A percentile compares a stretch with the other conserved stretches of the same genome.
Conservation (phyloP, 1,139 yeast species). For the Keqinozyma sinolaborantium region DNA sequence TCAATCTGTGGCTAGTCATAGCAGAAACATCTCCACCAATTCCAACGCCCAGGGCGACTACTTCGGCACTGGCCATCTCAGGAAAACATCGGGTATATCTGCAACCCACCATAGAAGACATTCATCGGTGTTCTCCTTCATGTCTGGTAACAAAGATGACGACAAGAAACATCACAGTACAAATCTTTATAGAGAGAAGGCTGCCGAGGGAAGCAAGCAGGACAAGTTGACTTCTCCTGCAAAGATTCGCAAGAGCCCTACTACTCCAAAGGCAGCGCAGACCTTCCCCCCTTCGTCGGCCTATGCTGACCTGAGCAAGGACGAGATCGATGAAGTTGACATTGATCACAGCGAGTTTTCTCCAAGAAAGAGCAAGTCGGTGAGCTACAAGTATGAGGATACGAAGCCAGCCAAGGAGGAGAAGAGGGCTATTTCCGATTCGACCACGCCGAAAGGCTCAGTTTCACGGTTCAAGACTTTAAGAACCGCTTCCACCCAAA, state of each 20-base stretch:
- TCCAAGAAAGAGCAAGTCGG: constrained; percentile 34
- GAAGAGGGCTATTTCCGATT: constrained; percentile 32
- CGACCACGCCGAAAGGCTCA: constrained; percentile 12
- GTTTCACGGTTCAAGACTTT: constrained; percentile 37
- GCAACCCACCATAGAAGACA: constrained; percentile 25
- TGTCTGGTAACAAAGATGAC: constrained; percentile 11
- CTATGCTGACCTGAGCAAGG: not conserved
- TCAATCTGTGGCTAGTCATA: constrained; percentile 25
- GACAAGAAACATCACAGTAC: constrained; percentile 6
- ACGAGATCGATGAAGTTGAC: constrained; percentile 2
- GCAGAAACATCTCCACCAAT: constrained; percentile 21
- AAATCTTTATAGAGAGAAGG: constrained; percentile 5
- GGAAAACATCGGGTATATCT: not conserved
- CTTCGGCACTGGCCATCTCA: not conserved
- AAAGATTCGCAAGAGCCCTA: constrained; percentile 17
- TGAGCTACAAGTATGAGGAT: constrained; percentile 7
- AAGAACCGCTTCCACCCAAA: constrained; percentile 42
- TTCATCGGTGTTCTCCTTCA: constrained; percentile 14
- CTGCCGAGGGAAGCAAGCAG: constrained; percentile 5
- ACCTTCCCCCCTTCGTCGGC: constrained; percentile 2
- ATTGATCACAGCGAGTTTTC: constrained; percentile 32
- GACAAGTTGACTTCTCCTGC: constrained; percentile 22
- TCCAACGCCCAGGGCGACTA: constrained; percentile 10
- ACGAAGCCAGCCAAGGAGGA: constrained; percentile 11
- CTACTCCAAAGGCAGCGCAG: constrained; percentile 9